Base-by-base conservation (phyloP, 2,329 filamentous ascomycete species). In the Nannizzia gypsea region DNA sequence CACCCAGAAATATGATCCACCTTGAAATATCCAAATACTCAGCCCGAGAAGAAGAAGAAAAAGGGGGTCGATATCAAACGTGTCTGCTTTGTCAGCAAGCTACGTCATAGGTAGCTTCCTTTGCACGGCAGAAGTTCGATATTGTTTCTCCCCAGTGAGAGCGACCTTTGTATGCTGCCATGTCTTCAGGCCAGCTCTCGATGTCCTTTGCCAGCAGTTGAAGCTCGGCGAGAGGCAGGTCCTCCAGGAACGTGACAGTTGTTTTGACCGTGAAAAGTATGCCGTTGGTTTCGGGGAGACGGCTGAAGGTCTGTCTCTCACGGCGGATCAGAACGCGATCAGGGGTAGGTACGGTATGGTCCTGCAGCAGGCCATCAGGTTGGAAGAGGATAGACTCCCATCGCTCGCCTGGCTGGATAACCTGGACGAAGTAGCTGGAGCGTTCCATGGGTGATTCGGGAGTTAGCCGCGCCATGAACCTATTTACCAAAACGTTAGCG, bases 191-290 rank as follows among this genome's bases (percentile, higher is more conserved):
- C 77, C 76, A 78, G 24, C 72, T 77, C 42, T 67, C 67, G 57
- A 78, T 72, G 59, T 77, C 75, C n/a, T 67, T 74, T 5, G 69
- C 73, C 24, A 79, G 66, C 46, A 74, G 75, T 31, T 69, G 66
- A 38, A 76, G 62, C 63, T 78, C 76, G 20, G 73, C 67, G 58
- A 71, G 69, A 0, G 71, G 69, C 3, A 78, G 66, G 56, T 77
- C 72, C 3, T 72, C 68, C 4, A 79, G 63, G 0, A 70, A 69
- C 2, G 73, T 72, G 55, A 81, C 67, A 6, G 72, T 73, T 0
- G 79, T 81, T 62, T 77, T 76, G 6, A 80, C 78, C 0, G 76
- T 76, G 63, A 81, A 80, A 3, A 81, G 69, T 1, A 81, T 72
- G 0, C 77, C 73, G 0, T 71, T 71, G 0, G 73, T 75, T 1